These are phyloP conservation scores for Populus hybrid DNA, from an alignment of 441 rosid species.

Conservation along the genomic window DNA sequence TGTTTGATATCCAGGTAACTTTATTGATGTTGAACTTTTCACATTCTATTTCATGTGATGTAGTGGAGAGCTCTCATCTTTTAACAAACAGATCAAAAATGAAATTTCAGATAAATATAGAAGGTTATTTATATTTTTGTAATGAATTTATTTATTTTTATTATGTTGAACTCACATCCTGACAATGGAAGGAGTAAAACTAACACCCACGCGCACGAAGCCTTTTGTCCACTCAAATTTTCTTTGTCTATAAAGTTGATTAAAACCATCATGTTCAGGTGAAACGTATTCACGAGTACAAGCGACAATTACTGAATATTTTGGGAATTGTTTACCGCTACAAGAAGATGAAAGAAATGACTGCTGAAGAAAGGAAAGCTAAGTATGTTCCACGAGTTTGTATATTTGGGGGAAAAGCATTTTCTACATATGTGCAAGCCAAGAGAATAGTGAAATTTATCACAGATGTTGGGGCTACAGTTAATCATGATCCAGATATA, in stretches of 20 bases:
- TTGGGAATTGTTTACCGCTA: conserved; percentile 88
- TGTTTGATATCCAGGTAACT: conserved; percentile 93
- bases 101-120: neutral
- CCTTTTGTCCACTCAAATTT: neutral
- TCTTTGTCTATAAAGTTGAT: neutral
- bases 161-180: conserved; percentile 1
- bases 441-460: conserved; percentile 95
- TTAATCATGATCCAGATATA: conserved; percentile 85
- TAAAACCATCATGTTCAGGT: conserved; percentile 45
- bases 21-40: conserved; percentile 8
- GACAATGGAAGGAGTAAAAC: neutral
- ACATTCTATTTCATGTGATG: neutral
- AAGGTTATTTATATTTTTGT: neutral
- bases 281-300: conserved; percentile 96
- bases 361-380: conserved; percentile 56
- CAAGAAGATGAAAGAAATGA: conserved; percentile 96
- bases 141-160: neutral
- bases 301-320: conserved; percentile 83
- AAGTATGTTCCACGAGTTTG: conserved; percentile 85
- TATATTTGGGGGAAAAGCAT: conserved; percentile 97
- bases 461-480: conserved; percentile 84
- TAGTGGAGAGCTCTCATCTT: neutral
- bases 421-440: conserved; percentile 90
- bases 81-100: neutral
- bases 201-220: neutral